Percentiles rank a stretch among this genome's conserved stretches.
These are phyloP conservation scores for Erythrophleum fordii DNA, from an alignment of 306 rosid genomes.

Conservation along the genomic window DNA sequence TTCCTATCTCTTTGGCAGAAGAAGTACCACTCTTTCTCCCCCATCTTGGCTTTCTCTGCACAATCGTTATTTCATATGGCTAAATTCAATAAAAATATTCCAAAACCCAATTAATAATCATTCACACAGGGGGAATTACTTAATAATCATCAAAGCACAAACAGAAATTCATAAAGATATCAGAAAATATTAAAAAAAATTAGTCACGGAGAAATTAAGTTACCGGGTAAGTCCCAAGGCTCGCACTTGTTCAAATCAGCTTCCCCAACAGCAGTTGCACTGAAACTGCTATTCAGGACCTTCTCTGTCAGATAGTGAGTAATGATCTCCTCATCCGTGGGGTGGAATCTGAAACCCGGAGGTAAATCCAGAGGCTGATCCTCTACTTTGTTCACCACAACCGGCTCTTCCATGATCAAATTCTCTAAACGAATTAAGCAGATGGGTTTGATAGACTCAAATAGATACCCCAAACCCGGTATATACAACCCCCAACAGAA, in stretches of 20 bases:
- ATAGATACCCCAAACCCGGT: slow-evolving; percentile 31
- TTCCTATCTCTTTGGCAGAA: slow-evolving; percentile 87
- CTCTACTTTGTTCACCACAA: slow-evolving; percentile 57
- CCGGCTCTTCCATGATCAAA: slow-evolving; percentile 55
- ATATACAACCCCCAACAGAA: background rate
- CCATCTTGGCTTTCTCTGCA: slow-evolving; percentile 93
- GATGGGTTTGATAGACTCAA: slow-evolving; percentile 11
- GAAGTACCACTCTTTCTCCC: slow-evolving; percentile 94
- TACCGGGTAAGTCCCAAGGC: slow-evolving; percentile 96
- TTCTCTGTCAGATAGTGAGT: slow-evolving; percentile 67
- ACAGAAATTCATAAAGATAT: background rate
- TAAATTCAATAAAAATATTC: background rate
- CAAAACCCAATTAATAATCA: background rate
- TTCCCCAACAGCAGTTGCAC: slow-evolving; percentile 80
- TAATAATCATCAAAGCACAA: background rate
- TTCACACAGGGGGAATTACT: no score
- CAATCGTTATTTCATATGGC: background rate
- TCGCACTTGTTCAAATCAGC: slow-evolving; percentile 93
- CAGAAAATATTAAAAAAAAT: background rate
- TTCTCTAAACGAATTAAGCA: background rate
- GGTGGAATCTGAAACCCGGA: slow-evolving; percentile 95
- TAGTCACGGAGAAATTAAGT: slow-evolving; percentile 12
- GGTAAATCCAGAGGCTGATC: slow-evolving; percentile 69
- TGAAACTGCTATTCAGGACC: slow-evolving; percentile 63
- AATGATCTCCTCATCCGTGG: slow-evolving; percentile 87